Evolutionary conservation across 805 yeast genomes (phyloP).

Genomic region (Hanseniaspora taiwanica): DNA sequence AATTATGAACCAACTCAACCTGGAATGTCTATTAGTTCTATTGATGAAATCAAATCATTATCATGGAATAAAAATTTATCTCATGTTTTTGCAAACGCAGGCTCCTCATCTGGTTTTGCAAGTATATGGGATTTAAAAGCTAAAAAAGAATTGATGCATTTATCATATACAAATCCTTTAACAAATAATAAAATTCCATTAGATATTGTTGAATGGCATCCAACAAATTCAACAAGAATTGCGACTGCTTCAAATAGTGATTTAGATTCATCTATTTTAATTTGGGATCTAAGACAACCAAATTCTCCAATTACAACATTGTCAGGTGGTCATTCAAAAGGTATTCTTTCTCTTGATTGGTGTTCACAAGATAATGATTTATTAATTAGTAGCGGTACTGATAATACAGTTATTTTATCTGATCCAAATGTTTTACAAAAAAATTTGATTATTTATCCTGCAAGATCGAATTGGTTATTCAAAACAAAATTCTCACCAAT

Average conservation of each 20-base stretch:
- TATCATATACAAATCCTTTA: slow-evolving; percentile 49
- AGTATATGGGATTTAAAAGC: slow-evolving; percentile 90
- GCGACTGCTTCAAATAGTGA: slow-evolving; percentile 83
- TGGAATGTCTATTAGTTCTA: slow-evolving; percentile 67
- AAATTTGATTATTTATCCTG: slow-evolving; percentile 71
- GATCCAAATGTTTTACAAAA: slow-evolving; percentile 55
- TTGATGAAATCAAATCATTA: slow-evolving; percentile 66
- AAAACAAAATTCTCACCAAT: slow-evolving; percentile 77
- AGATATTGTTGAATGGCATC: slow-evolving; percentile 90
- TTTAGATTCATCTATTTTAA: slow-evolving; percentile 59
- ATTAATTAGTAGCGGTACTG: slow-evolving; percentile 84
- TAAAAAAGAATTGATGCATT: slow-evolving; percentile 76
- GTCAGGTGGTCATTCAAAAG: slow-evolving; percentile 64
- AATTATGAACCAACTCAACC: slow-evolving; percentile 38
- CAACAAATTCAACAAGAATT: slow-evolving; percentile 70
- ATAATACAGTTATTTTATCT: slow-evolving; percentile 81
- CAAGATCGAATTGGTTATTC: slow-evolving; percentile 89
- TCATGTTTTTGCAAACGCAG: slow-evolving; percentile 85
- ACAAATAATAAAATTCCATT: slow-evolving; percentile 48
- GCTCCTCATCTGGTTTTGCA: slow-evolving; percentile 62
- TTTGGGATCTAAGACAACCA: slow-evolving; percentile 93
- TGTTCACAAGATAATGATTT: slow-evolving; percentile 67
- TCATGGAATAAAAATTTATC: slow-evolving; percentile 80
- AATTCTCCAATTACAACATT: slow-evolving; percentile 74
- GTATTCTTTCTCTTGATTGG: slow-evolving; percentile 89